A percentile compares a stretch with the other conserved stretches of the same genome.
Evolutionary conservation across 495 filamentous ascomycete species (phyloP).

Genomic region (Aspergillus bridgeri): DNA sequence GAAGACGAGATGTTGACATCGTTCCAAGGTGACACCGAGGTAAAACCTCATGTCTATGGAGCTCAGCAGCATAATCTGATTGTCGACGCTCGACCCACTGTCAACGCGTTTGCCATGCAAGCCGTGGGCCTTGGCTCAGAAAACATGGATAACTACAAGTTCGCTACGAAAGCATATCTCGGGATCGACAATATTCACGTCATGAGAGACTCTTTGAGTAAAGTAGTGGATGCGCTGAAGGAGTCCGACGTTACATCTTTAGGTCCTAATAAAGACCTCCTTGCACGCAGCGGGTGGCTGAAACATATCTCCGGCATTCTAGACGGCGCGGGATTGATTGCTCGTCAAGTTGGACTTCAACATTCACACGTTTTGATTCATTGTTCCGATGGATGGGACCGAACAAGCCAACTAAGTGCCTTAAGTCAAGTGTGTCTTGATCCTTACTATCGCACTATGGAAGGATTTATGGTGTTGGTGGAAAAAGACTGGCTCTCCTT

Average conservation of each 20-base stretch:
- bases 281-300: constrained; percentile 84
- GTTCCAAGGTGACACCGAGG: constrained; percentile 35
- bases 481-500: constrained; percentile 99
- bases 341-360: constrained; percentile 82
- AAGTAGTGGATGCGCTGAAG: constrained; percentile 85
- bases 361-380: constrained; percentile 96
- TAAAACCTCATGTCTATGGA: constrained; percentile 68
- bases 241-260: constrained; percentile 86
- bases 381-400: constrained; percentile 98
- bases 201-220: constrained; percentile 89
- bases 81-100: constrained; percentile 90
- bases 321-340: constrained; percentile 79
- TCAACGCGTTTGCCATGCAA: constrained; percentile 97
- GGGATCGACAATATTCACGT: constrained; percentile 99
- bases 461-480: constrained; percentile 91
- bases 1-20: constrained; percentile 70
- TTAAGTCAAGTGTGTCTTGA: constrained; percentile 91
- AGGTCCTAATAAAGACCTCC: constrained; percentile 75
- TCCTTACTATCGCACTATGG: constrained; percentile 91
- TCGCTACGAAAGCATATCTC: constrained; percentile 88
- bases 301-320: constrained; percentile 85
- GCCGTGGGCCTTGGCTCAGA: constrained; percentile 90
- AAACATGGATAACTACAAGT: constrained; percentile 96
- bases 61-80: constrained; percentile 94
- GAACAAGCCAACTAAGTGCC: constrained; percentile 93